These are phyloP conservation scores for Pseudonitzschia multiseries DNA, from an alignment of 108 stramenopile species.

Conservation along the genomic window DNA sequence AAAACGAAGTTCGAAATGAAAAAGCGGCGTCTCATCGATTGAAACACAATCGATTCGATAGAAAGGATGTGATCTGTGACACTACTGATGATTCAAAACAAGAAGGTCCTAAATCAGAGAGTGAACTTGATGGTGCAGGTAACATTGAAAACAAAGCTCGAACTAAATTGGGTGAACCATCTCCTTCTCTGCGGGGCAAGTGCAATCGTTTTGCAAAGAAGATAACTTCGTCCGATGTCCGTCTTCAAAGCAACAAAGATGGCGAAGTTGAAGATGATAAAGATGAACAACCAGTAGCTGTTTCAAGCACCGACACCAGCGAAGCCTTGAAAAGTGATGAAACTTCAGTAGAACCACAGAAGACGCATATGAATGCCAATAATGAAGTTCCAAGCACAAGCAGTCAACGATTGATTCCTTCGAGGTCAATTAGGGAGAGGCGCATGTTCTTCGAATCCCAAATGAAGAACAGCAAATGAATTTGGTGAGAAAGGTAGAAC, in stretches of 20 bases:
- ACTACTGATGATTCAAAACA: neutral
- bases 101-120: neutral
- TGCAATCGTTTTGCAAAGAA: neutral
- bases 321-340: neutral
- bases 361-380: neutral
- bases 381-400: neutral
- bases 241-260: no score
- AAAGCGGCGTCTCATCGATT: no score
- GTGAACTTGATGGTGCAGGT: neutral
- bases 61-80: neutral
- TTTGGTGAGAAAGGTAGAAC: neutral
- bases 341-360: neutral
- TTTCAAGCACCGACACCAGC: neutral
- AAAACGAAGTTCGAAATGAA: no score
- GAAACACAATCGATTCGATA: neutral
- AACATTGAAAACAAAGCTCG: neutral
- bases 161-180: neutral
- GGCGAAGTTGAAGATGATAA: neutral
- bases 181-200: neutral
- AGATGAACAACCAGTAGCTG: neutral
- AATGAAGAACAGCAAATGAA: neutral
- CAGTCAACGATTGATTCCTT: neutral
- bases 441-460: slow-evolving; percentile 2
- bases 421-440: neutral
- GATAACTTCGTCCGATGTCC: neutral